Conservation (phyloP, 2,329 filamentous ascomycete species). For the Huntiella moniliformis region DNA sequence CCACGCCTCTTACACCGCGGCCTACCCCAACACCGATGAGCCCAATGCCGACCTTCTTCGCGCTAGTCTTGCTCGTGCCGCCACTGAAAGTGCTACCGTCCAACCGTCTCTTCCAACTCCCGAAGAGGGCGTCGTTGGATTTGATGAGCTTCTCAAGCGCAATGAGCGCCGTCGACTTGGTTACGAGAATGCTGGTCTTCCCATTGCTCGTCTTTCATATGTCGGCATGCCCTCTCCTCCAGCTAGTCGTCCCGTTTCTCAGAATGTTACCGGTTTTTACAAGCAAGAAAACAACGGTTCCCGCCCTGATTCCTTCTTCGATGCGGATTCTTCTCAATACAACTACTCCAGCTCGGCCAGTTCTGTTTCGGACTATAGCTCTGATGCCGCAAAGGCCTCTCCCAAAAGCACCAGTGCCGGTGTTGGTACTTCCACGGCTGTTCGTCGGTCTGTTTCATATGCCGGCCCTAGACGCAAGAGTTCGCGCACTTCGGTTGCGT, state of each 20-base stretch:
- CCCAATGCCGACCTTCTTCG: conserved; percentile 8
- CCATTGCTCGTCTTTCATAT: conserved; percentile 10
- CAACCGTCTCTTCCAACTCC: conserved; percentile 10
- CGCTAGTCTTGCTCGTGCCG: conserved; percentile 8
- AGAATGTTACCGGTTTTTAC: conserved; percentile 2
- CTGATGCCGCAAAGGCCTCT: background rate
- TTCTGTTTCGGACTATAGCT: conserved; percentile 1
- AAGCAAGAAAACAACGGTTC: background rate
- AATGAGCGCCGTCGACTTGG: conserved; percentile 7
- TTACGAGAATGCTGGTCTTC: conserved; percentile 9
- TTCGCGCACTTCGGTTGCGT: background rate
- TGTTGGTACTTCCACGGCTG: background rate
- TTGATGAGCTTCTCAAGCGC: conserved; percentile 9
- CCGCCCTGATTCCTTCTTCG: background rate
- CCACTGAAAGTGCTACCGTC: conserved; percentile 6
- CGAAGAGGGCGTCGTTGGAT: conserved; percentile 10
- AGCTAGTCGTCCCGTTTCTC: conserved; percentile 6
- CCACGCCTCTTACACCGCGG: conserved; percentile 5
- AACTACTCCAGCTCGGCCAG: conserved; percentile 2
- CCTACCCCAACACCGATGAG: background rate
- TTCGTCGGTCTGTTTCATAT: conserved; percentile 1
- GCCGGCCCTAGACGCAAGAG: background rate
- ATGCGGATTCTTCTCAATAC: conserved; percentile 4
- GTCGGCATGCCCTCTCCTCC: conserved; percentile 10
- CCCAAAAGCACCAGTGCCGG: background rate